Evolutionary conservation across 768 basidiomycete genomes (phyloP), one percentile per base, ranked within the genome.

Genomic region (Amanita rimosa): DNA sequence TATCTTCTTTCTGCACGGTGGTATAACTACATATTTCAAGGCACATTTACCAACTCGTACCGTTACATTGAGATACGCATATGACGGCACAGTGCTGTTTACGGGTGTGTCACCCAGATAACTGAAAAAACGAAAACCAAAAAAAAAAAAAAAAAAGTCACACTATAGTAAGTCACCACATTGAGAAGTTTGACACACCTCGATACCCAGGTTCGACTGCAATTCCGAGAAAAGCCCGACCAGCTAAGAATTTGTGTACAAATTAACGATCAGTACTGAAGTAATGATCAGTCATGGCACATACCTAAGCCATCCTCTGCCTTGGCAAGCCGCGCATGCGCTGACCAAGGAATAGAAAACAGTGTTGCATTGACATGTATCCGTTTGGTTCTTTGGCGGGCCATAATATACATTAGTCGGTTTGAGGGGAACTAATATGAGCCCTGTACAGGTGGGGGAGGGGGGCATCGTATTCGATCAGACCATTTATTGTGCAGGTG

Each of bases 321-420:
- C 60, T 56, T 79, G 78, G 53, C 78, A 79, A 9, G 59, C 57
- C 6, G 71, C 67, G 55, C 78, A 79, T 10, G 74, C 73, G 44
- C 68, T 69, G 50, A 75, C 53, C 53, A 77, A 55, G 14, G 71
- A 71, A 59, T 78, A 79, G 44, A 71, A 71, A 9, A 78, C 72
- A 0, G 74, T 67, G 54, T 69, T 76, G 58, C 76, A 78, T 53
- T 59, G 58, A 56, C 78, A 78, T 14, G 52, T 13, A 46, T 69
- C 72, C 13, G 62, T 67, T 22, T 61, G 52, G 8, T 44, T 52
- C 22, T 48, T 10, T n/a, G 57, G 56, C 8, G 74, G 73, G 1
- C 71, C 69, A 47, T 61, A 53, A 52, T 73, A 75, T n/a, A 55
- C 60, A 24, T 55, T 8, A 7, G 19, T 33, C 19, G 37, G 4